phyloP scores from a whole-genome alignment of 1,284 basidiomycete species.

The Hemileia vastatrix region DNA sequence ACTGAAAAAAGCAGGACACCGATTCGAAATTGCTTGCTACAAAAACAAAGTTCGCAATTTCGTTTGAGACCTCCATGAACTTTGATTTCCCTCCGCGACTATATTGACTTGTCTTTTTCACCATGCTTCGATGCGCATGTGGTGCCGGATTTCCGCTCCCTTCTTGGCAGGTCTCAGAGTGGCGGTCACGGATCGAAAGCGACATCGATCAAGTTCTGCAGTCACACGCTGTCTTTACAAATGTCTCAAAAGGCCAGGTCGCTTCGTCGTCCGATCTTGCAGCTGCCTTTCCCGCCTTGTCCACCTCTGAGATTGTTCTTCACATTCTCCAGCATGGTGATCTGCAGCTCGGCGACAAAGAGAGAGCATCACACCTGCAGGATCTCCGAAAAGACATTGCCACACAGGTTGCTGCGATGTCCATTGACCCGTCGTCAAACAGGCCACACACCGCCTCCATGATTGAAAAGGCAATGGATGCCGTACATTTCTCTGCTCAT shows the following conservation, averaged over 20 bases:
- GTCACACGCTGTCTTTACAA: constrained; percentile 89
- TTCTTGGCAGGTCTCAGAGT: constrained; percentile 11
- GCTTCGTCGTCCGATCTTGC: constrained; percentile 79
- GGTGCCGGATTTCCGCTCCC: background rate
- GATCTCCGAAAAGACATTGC: constrained; percentile 84
- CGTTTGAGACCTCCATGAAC: constrained; percentile 52
- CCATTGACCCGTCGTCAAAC: constrained; percentile 81
- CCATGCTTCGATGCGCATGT: background rate
- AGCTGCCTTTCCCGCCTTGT: constrained; percentile 72
- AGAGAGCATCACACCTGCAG: constrained; percentile 77
- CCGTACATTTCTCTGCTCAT: constrained; percentile 84
- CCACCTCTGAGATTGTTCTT: constrained; percentile 63
- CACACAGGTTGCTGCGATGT: constrained; percentile 85
- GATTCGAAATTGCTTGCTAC: constrained; percentile 99
- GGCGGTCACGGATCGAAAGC: constrained; percentile 54
- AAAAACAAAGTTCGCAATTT: constrained; percentile 95
- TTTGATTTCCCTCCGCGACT: no score
- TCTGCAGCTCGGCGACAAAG: constrained; percentile 93
- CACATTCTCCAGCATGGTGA: constrained; percentile 96
- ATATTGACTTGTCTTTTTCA: no score
- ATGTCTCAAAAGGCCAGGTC: constrained; percentile 91
- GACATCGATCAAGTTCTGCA: constrained; percentile 93
- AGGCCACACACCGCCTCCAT: constrained; percentile 86
- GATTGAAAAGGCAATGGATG: constrained; percentile 95
- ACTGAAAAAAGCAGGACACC: constrained; percentile 90